These are phyloP conservation scores for Suhomyces bribrorum DNA, from an alignment of 1,139 yeast species.

Conservation along the genomic window DNA sequence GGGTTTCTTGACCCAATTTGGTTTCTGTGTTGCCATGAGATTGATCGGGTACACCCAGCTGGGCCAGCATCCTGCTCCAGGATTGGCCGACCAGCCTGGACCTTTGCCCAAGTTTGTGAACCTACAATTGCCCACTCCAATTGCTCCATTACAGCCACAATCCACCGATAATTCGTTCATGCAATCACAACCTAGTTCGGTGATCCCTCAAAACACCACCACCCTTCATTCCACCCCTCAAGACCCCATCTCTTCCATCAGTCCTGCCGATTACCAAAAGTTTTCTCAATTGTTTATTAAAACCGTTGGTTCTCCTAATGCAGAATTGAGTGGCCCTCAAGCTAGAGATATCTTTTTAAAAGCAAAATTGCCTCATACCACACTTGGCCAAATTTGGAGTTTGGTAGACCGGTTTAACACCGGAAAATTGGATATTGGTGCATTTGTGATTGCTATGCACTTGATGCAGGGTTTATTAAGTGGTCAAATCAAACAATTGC, in stretches of 20 bases:
- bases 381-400: slow-evolving; percentile 86
- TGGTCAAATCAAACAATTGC: slow-evolving; percentile 67
- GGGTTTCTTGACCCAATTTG: slow-evolving; percentile 81
- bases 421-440: slow-evolving; percentile 71
- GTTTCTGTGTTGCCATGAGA: slow-evolving; percentile 85
- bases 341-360: slow-evolving; percentile 87
- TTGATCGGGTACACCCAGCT: slow-evolving; percentile 85
- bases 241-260: slow-evolving; percentile 59
- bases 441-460: slow-evolving; percentile 93
- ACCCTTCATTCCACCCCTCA: slow-evolving; percentile 34
- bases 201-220: slow-evolving; percentile 38
- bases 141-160: slow-evolving; percentile 30
- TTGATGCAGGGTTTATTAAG: slow-evolving; percentile 79
- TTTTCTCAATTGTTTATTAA: slow-evolving; percentile 75
- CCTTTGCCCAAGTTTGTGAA: slow-evolving; percentile 58
- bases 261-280: slow-evolving; percentile 64
- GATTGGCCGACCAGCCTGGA: slow-evolving; percentile 55
- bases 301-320: slow-evolving; percentile 57
- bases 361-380: slow-evolving; percentile 75
- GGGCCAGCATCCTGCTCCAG: slow-evolving; percentile 57
- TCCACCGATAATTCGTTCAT: slow-evolving; percentile 45
- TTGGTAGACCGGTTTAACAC: slow-evolving; percentile 74
- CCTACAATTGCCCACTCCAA: slow-evolving; percentile 25
- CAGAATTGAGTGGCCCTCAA: slow-evolving; percentile 62
- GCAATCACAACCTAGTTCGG: slow-evolving; percentile 50